Evolutionary conservation across 1,284 basidiomycete species (phyloP), one percentile per base, ranked within the genome.

Genomic region (Mycena citricolor): DNA sequence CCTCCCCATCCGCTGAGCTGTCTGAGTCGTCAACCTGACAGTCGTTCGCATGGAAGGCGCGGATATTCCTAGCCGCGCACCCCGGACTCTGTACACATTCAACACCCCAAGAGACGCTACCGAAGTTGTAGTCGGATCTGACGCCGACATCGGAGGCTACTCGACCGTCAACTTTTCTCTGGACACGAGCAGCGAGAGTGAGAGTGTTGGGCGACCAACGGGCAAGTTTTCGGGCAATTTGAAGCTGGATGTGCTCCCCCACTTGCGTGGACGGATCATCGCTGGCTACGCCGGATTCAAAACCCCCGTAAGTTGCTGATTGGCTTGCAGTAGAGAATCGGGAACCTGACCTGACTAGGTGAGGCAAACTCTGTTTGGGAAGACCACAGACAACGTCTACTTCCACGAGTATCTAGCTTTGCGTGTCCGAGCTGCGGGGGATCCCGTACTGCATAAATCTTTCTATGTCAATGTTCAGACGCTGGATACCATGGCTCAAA

Each of bases 391-490:
- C 61, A 89, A 94, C 64, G 81, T 89, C 21, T 84, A 86, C 17
- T 73, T 77, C 31, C 86, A 94, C 58, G 75, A 79, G 14, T 94
- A 83, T 62, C 74, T 95, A 11, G 81, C 84, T 0, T 65, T 95
- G 35, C 82, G 90, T 4, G 69, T 94, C 3, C 81, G 88, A 21
- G 74, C 80, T 24, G 77, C 71, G 1, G 87, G 88, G 0, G 81
- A 89, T 48, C 76, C 79, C 13, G 71, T 76, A 32, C 86, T 85
- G 13, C 76, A 79, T 47, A 81, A 80, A 54, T 86, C 87, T 6
- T 92, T 90, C 65, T 92, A 87, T 57, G 88, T 92, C 46, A 95
- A 95, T 62, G 67, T 95, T 23, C 92, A 94, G 63, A 94, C 91
- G 2, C 79, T 85, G 38, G 86, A 88, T 2, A 81, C 86, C 2